A percentile compares a stretch with the other conserved stretches of the same genome.
phyloP scores from a whole-genome alignment of 2,329 filamentous ascomycete genomes.

The Exophiala bonariae region DNA sequence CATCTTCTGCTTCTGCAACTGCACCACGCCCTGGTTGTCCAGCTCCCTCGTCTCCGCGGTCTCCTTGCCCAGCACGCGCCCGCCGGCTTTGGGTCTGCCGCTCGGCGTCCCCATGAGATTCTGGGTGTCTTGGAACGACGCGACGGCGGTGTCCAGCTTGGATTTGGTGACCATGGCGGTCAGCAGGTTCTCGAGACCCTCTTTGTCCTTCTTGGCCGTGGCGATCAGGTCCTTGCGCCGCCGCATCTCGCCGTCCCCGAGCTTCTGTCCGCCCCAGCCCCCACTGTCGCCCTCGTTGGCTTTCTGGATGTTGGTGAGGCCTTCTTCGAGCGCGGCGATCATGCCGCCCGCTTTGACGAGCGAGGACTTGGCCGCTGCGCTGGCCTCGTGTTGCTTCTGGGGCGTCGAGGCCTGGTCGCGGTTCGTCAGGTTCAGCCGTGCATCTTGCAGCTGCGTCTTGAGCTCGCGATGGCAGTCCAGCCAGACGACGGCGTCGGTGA shows the following conservation, averaged over 20 bases:
- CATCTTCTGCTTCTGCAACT: slow-evolving; percentile 64
- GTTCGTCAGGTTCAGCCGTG: slow-evolving; percentile 58
- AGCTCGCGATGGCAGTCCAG: slow-evolving; percentile 61
- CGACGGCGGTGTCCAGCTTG: slow-evolving; percentile 45
- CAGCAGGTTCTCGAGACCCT: slow-evolving; percentile 61
- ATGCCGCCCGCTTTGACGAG: slow-evolving; percentile 58
- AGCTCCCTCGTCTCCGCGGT: slow-evolving; percentile 63
- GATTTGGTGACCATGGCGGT: slow-evolving; percentile 58
- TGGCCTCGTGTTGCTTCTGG: slow-evolving; percentile 62
- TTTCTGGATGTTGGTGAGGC: slow-evolving; percentile 45
- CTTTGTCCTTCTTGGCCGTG: slow-evolving; percentile 60
- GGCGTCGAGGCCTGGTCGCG: slow-evolving; percentile 60
- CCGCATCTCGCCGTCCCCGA: slow-evolving; percentile 63
- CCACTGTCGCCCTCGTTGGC: slow-evolving; percentile 11
- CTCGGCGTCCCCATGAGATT: slow-evolving; percentile 36
- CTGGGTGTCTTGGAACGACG: slow-evolving; percentile 48
- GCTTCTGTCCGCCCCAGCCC: slow-evolving; percentile 33
- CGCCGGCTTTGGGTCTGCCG: slow-evolving; percentile 38
- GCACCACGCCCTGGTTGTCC: slow-evolving; percentile 64
- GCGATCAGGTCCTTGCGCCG: slow-evolving; percentile 59
- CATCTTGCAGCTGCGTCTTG: slow-evolving; percentile 62
- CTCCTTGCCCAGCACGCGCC: slow-evolving; percentile 55
- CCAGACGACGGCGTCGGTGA: slow-evolving; percentile 59
- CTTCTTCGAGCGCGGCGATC: slow-evolving; percentile 58
- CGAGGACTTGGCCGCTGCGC: slow-evolving; percentile 60